phyloP scores from a whole-genome alignment of 371 early-diverging fungal genomes.

The Cokeromyces recurvatus region DNA sequence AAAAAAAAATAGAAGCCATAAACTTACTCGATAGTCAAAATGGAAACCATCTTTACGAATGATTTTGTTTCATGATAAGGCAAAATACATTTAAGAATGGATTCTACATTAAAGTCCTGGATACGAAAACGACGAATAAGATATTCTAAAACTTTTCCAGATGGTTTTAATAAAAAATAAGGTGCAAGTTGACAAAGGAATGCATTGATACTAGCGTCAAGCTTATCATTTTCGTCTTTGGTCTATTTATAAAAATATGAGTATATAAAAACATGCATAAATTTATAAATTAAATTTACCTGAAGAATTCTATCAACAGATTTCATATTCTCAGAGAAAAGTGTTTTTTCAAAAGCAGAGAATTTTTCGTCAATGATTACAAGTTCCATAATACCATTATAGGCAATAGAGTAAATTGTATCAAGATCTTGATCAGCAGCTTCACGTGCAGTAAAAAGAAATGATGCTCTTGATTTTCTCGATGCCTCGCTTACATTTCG shows the following conservation, averaged over 20 bases:
- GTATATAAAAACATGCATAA: not conserved
- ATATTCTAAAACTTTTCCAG: slow-evolving; percentile 91
- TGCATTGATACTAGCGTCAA: slow-evolving; percentile 70
- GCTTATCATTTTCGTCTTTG: slow-evolving; percentile 72
- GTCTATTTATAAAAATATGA: slow-evolving; percentile 45
- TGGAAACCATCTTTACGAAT: slow-evolving; percentile 76
- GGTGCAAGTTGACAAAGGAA: slow-evolving; percentile 79
- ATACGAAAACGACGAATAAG: slow-evolving; percentile 87
- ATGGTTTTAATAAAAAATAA: slow-evolving; percentile 75
- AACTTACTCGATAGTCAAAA: slow-evolving; percentile 63
- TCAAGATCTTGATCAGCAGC: slow-evolving; percentile 90
- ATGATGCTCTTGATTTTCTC: slow-evolving; percentile 64
- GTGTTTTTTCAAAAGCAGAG: slow-evolving; percentile 61
- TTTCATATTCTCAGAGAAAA: slow-evolving; percentile 83
- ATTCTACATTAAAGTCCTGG: slow-evolving; percentile 83
- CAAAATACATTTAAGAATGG: slow-evolving; percentile 69
- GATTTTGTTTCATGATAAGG: slow-evolving; percentile 92
- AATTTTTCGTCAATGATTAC: slow-evolving; percentile 64
- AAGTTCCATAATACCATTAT: slow-evolving; percentile 78
- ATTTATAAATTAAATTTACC: slow-evolving; percentile 25
- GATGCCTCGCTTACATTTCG: slow-evolving; percentile 41
- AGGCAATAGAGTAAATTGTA: slow-evolving; percentile 80
- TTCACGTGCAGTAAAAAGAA: slow-evolving; percentile 76
- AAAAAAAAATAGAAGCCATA: not conserved
- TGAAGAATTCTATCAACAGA: slow-evolving; percentile 72